Evolutionary conservation across 208 protist species (phyloP).

Genomic region (Wallacemonas rigidus): DNA sequence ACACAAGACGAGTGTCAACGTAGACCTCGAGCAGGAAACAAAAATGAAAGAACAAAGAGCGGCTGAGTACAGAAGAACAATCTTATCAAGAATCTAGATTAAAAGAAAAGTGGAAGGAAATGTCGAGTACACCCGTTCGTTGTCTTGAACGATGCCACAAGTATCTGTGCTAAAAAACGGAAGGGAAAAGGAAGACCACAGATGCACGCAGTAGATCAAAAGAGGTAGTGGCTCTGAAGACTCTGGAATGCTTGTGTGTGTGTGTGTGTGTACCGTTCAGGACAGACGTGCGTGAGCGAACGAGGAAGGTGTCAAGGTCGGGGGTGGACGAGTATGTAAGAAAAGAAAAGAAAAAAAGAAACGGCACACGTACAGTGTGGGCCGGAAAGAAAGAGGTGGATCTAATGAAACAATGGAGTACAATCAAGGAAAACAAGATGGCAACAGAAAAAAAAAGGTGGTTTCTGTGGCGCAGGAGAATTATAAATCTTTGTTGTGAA

Average conservation of each 20-base stretch:
- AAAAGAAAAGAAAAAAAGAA: background rate
- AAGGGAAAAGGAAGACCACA: too few relatives aligned
- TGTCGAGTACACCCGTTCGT: too few relatives aligned
- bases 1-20: too few relatives aligned
- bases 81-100: background rate
- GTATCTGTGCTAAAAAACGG: too few relatives aligned
- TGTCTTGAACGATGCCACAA: too few relatives aligned
- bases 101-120: too few relatives aligned
- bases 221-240: background rate
- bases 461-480: background rate
- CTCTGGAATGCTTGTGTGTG: background rate
- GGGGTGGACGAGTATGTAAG: background rate
- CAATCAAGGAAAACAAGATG: background rate
- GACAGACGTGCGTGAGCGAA: background rate
- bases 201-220: too few relatives aligned
- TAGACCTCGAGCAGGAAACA: too few relatives aligned
- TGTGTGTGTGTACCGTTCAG: background rate
- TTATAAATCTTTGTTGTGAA: background rate
- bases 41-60: slow-evolving; percentile 17
- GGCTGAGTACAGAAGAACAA: background rate
- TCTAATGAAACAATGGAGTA: slow-evolving; percentile 14
- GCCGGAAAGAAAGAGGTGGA: background rate
- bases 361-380: too few relatives aligned
- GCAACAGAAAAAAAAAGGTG: background rate
- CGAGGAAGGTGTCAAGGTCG: too few relatives aligned